Conservation (phyloP, 2,329 filamentous ascomycete species). For the Incumbomyces lentus region DNA sequence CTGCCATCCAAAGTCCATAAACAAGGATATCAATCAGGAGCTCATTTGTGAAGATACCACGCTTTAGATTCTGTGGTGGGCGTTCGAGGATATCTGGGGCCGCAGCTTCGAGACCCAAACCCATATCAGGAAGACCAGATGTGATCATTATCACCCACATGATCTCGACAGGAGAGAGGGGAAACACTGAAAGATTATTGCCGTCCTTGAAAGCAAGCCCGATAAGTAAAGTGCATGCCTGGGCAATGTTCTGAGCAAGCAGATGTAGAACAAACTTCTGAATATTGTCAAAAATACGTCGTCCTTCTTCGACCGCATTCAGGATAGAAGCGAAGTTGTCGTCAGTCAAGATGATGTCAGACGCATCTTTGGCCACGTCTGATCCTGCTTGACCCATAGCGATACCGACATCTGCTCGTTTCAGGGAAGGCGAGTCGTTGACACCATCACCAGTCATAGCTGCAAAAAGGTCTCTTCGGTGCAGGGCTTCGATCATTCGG, state of each 20-base stretch:
- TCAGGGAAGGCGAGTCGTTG: conserved; percentile 70
- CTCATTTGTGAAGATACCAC: conserved; percentile 33
- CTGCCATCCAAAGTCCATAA: conserved; percentile 37
- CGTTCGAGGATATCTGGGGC: conserved; percentile 68
- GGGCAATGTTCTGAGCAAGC: conserved; percentile 70
- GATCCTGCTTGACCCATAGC: conserved; percentile 74
- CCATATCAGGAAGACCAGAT: conserved; percentile 75
- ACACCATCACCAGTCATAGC: conserved; percentile 81
- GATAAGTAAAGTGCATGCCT: conserved; percentile 69
- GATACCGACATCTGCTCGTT: conserved; percentile 69
- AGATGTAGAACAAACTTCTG: conserved; percentile 71
- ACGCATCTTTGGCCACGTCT: conserved; percentile 77
- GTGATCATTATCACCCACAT: conserved; percentile 91
- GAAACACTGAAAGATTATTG: conserved; percentile 65
- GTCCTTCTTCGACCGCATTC: conserved; percentile 67
- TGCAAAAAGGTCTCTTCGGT: conserved; percentile 43
- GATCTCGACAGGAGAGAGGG: conserved; percentile 73
- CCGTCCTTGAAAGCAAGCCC: conserved; percentile 71
- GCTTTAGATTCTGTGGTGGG: conserved; percentile 55
- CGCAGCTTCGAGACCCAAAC: conserved; percentile 68
- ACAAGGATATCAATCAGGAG: conserved; percentile 33
- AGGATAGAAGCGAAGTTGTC: conserved; percentile 75
- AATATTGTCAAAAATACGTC: conserved; percentile 71
- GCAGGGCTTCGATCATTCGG: conserved; percentile 8
- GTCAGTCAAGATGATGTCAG: conserved; percentile 72